Percentiles rank a stretch among this genome's conserved stretches.
These are phyloP conservation scores for Sporothrix sp. DNA, from an alignment of 2,329 filamentous ascomycete species.

Conservation along the genomic window DNA sequence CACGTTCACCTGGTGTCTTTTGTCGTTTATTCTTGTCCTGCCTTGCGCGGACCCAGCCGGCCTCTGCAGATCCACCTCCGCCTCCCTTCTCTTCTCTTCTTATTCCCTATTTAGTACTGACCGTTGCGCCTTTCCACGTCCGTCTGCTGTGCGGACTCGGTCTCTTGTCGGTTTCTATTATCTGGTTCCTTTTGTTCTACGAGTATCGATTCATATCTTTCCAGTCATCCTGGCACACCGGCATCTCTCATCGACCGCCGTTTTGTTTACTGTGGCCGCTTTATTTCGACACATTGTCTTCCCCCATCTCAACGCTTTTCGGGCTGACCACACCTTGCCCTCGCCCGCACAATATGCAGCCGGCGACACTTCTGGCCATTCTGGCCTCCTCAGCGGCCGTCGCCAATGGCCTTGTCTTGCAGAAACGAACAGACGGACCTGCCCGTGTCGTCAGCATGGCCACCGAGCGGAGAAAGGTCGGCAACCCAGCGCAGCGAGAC, in stretches of 20 bases:
- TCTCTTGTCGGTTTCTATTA: not conserved
- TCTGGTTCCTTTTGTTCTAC: not conserved
- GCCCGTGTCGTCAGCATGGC: slow-evolving; percentile 38
- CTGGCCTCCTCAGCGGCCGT: slow-evolving; percentile 22
- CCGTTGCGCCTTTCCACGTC: not conserved
- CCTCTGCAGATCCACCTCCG: slow-evolving; percentile 1
- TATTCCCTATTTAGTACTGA: slow-evolving; percentile 1
- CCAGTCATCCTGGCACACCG: not conserved
- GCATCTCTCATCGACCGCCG: not conserved
- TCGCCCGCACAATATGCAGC: slow-evolving; percentile 27
- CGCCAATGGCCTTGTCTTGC: slow-evolving; percentile 23
- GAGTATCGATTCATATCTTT: no score
- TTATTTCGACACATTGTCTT: no score
- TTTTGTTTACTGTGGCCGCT: not conserved
- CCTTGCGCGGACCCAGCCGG: not conserved
- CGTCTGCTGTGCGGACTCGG: not conserved
- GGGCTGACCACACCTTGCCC: not conserved
- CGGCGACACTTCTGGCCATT: slow-evolving; percentile 22
- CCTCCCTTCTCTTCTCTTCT: not conserved
- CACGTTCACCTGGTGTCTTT: not conserved
- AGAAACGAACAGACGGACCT: slow-evolving; percentile 23
- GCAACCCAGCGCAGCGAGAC: slow-evolving; percentile 36
- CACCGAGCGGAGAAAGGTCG: slow-evolving; percentile 31
- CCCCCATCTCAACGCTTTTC: no score
- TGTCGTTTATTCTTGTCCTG: not conserved